phyloP scores from a whole-genome alignment of 1,284 basidiomycete genomes.

The Rhizoctonia solani region DNA sequence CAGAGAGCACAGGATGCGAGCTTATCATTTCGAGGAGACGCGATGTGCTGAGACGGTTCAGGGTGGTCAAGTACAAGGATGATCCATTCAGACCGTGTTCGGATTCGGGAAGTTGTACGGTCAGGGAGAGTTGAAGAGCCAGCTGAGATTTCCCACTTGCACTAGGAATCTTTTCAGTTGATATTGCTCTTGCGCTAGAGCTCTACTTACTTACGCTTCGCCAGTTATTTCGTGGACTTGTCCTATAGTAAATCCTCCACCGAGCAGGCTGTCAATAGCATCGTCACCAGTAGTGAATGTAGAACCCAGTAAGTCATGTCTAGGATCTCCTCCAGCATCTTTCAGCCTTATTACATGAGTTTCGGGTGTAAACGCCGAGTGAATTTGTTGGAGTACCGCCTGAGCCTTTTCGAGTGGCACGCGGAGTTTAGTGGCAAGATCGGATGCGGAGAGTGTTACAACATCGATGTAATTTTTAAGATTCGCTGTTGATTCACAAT shows the following conservation, averaged over 20 bases:
- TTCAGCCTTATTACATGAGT: conserved; percentile 41
- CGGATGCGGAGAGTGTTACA: conserved; percentile 43
- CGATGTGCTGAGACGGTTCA: conserved; percentile 68
- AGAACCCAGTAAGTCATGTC: conserved; percentile 7
- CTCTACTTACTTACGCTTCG: conserved; percentile 53
- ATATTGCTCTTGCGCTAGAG: background rate
- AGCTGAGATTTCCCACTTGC: conserved; percentile 88
- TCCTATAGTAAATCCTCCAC: conserved; percentile 74
- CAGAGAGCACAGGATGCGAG: conserved; percentile 55
- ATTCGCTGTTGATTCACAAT: background rate
- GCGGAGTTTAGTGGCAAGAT: conserved; percentile 44
- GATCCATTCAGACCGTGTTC: conserved; percentile 61
- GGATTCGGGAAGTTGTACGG: conserved; percentile 66
- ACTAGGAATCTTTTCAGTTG: conserved; percentile 49
- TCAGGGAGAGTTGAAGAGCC: conserved; percentile 74
- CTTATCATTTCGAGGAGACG: conserved; percentile 63
- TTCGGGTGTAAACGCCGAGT: conserved; percentile 39
- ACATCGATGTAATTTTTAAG: conserved; percentile 41
- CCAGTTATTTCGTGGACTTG: conserved; percentile 84
- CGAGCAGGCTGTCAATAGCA: conserved; percentile 64
- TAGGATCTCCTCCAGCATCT: conserved; percentile 6
- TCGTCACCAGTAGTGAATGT: conserved; percentile 65
- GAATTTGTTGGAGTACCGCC: conserved; percentile 29
- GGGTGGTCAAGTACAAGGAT: conserved; percentile 75
- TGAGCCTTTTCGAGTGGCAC: conserved; percentile 37